phyloP scores from a whole-genome alignment of 331 rosid species.

The Prunus yedoensis region DNA sequence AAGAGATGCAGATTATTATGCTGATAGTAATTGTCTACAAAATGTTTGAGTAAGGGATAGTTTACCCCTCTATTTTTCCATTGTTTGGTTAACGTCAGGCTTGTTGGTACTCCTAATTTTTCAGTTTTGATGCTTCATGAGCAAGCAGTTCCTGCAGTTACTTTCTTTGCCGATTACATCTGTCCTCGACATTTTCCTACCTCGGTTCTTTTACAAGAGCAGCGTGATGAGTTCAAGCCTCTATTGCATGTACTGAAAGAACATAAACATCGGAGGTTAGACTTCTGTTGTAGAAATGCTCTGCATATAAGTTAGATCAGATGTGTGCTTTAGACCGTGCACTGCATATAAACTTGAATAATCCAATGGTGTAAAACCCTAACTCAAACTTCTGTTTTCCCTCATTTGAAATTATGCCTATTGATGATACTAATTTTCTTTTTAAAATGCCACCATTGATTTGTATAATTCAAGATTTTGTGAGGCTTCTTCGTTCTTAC shows the following conservation, averaged over 20 bases:
- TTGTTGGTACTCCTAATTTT: slow-evolving; percentile 25
- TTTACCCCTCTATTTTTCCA: too few relatives aligned
- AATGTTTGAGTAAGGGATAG: not conserved
- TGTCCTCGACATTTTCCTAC: slow-evolving; percentile 54
- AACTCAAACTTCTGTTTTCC: not conserved
- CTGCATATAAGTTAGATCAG: not conserved
- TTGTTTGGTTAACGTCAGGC: not conserved
- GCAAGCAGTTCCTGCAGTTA: slow-evolving; percentile 44
- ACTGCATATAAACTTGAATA: not conserved
- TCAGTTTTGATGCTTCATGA: slow-evolving; percentile 61
- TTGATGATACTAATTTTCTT: not conserved
- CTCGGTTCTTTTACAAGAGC: slow-evolving; percentile 73
- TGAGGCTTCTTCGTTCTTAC: not conserved
- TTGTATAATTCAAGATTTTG: not conserved
- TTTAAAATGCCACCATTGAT: not conserved
- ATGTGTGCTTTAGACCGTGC: not conserved
- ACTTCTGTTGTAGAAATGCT: slow-evolving; percentile 6
- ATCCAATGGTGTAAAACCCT: not conserved
- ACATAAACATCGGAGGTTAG: slow-evolving; percentile 64
- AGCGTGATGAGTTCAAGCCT: slow-evolving; percentile 60
- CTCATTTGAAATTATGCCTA: not conserved
- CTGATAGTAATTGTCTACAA: not conserved
- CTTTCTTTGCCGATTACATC: slow-evolving; percentile 42
- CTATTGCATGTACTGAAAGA: slow-evolving; percentile 47
- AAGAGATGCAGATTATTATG: not conserved